Percentiles rank a stretch among this genome's conserved stretches.
phyloP scores from a whole-genome alignment of 2,329 filamentous ascomycete species.

The Myotisia sp. region DNA sequence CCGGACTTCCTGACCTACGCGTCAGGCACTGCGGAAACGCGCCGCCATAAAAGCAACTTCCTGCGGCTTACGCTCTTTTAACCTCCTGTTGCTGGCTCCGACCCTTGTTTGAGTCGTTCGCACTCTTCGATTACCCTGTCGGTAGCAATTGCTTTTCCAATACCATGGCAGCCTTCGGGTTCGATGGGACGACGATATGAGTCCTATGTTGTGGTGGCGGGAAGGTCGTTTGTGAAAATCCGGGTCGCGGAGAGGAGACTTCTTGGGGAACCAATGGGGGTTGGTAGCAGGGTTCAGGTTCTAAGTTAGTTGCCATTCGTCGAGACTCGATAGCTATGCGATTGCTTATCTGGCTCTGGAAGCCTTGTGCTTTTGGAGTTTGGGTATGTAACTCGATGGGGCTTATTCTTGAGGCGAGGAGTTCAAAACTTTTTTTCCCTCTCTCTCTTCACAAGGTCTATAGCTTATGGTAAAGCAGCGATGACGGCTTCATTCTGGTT shows the following conservation, averaged over 20 bases:
- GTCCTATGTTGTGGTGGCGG: slow-evolving; percentile 7
- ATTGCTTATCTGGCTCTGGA: slow-evolving; percentile 48
- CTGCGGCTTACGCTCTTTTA: slow-evolving; percentile 64
- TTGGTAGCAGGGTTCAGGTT: slow-evolving; percentile 3
- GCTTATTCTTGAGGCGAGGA: slow-evolving; percentile 99
- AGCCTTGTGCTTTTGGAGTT: slow-evolving; percentile 17
- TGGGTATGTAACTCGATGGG: slow-evolving; percentile 90
- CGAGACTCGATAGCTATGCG: slow-evolving; percentile 95
- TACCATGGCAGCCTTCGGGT: slow-evolving; percentile 3
- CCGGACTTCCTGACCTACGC: slow-evolving; percentile 60
- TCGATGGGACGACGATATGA: slow-evolving; percentile 12
- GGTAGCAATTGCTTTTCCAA: slow-evolving; percentile 25
- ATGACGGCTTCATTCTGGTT: slow-evolving; percentile 19
- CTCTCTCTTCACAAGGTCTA: slow-evolving; percentile 31
- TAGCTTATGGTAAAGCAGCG: slow-evolving; percentile 42
- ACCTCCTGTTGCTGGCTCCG: slow-evolving; percentile 31
- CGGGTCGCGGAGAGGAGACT: slow-evolving; percentile 10
- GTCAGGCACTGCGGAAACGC: slow-evolving; percentile 76
- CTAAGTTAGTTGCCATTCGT: slow-evolving; percentile 63
- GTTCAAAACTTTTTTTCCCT: slow-evolving; percentile 37
- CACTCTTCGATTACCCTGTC: slow-evolving; percentile 15
- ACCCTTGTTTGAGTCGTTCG: slow-evolving; percentile 43
- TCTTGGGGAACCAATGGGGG: slow-evolving; percentile 25
- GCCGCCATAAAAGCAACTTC: slow-evolving; percentile 96
- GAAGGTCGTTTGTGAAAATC: slow-evolving; percentile 3